These are phyloP conservation scores for Phaeomoniella chlamydospora DNA, from an alignment of 2,329 filamentous ascomycete species.

Conservation along the genomic window DNA sequence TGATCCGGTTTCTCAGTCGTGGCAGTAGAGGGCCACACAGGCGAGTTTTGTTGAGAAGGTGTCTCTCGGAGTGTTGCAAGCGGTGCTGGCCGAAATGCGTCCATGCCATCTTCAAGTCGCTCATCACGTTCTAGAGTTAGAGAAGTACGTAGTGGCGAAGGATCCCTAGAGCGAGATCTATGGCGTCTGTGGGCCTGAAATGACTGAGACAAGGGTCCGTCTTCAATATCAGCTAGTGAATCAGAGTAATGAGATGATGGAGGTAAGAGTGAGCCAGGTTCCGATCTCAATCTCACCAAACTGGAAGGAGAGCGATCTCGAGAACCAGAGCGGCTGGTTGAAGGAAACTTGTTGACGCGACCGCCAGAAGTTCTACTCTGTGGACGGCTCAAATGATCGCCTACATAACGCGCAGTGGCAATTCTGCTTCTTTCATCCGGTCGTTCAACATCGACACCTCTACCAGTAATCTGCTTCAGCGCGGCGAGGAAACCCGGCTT, in stretches of 20 bases:
- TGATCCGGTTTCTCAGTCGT: slow-evolving; percentile 14
- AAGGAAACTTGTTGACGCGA: slow-evolving; percentile 1
- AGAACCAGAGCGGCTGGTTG: neutral
- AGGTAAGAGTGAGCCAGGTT: slow-evolving; percentile 1
- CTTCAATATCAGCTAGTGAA: neutral
- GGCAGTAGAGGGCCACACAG: slow-evolving; percentile 11
- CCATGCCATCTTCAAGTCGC: slow-evolving; percentile 2
- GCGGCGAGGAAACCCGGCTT: slow-evolving; percentile 21
- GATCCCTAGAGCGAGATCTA: slow-evolving; percentile 14
- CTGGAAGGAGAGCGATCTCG: neutral
- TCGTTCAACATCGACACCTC: neutral
- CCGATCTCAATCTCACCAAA: neutral
- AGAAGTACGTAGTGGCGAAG: slow-evolving; percentile 13
- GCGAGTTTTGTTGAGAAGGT: slow-evolving; percentile 10
- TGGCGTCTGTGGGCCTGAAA: slow-evolving; percentile 23
- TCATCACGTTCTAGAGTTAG: slow-evolving; percentile 12
- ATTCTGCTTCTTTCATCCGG: neutral
- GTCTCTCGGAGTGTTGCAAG: slow-evolving; percentile 12
- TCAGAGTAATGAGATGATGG: slow-evolving; percentile 8
- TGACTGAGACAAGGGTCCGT: slow-evolving; percentile 8
- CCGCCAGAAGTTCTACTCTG: slow-evolving; percentile 1
- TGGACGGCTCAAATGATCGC: neutral
- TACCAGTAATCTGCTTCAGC: slow-evolving; percentile 17
- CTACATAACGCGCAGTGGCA: neutral
- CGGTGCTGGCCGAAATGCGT: slow-evolving; percentile 3